phyloP scores from a whole-genome alignment of 352 stramenopile genomes.

The Vaucheria bursata region DNA sequence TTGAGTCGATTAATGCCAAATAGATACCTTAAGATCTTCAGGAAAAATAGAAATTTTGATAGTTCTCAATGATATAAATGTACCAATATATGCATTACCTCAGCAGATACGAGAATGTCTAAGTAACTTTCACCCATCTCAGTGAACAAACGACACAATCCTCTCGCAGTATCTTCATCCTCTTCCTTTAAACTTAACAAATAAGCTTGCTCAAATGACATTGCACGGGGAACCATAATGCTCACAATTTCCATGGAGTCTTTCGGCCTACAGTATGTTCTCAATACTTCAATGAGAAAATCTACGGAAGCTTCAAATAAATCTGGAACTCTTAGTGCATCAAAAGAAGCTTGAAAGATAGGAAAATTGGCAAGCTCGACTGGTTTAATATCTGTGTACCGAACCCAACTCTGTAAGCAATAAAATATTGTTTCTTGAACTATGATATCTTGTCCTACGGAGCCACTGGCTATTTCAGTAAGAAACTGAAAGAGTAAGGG shows the following conservation, averaged over 20 bases:
- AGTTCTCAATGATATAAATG: too few species aligned
- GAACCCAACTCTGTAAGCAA: constrained; percentile 48
- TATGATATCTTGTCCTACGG: constrained; percentile 33
- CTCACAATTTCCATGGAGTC: constrained; percentile 18
- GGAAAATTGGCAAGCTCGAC: constrained; percentile 20
- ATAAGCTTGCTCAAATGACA: constrained; percentile 31
- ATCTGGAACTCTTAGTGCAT: constrained; percentile 47
- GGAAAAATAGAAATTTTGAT: too few species aligned
- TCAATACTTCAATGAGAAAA: constrained; percentile 58
- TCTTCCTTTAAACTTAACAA: constrained; percentile 49
- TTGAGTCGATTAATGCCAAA: too few species aligned
- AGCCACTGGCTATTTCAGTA: constrained; percentile 18
- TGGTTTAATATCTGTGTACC: constrained; percentile 15
- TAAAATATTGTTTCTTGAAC: constrained; percentile 42
- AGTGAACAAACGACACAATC: constrained; percentile 73
- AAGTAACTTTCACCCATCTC: constrained; percentile 76
- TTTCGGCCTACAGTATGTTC: constrained; percentile 14
- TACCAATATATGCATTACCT: background rate
- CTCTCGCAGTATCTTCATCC: constrained; percentile 63
- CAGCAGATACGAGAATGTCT: constrained; percentile 55
- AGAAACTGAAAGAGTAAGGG: constrained; percentile 20
- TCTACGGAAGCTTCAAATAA: constrained; percentile 72
- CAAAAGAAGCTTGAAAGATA: constrained; percentile 19
- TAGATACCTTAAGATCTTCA: too few species aligned
- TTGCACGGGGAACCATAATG: constrained; percentile 37